phyloP scores from a whole-genome alignment of 176 grass and related monocot genomes.

The Cenchrus americanus region DNA sequence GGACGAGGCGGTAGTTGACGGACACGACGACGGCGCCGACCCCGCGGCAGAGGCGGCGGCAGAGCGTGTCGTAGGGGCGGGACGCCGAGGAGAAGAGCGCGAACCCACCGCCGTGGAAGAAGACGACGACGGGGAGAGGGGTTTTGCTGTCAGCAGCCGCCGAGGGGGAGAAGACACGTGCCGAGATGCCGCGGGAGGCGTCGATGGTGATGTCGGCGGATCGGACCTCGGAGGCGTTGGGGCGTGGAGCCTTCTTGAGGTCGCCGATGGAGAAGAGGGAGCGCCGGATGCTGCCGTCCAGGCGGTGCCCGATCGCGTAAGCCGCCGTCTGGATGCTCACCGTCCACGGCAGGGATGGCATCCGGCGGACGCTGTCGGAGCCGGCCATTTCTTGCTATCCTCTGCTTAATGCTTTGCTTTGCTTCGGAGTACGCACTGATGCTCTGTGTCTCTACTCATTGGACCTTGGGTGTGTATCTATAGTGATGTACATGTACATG shows the following conservation, averaged over 20 bases:
- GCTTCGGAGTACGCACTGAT: too few species aligned
- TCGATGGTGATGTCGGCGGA: constrained; percentile 47
- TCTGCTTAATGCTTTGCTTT: too few species aligned
- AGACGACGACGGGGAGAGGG: constrained; percentile 58
- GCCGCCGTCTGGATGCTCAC: constrained; percentile 23
- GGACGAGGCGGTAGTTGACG: constrained; percentile 69
- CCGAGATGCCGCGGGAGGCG: constrained; percentile 44
- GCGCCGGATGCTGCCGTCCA: constrained; percentile 49
- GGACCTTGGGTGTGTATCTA: too few species aligned
- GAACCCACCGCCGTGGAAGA: constrained; percentile 92
- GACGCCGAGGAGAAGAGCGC: constrained; percentile 67
- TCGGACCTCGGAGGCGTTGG: constrained; percentile 30
- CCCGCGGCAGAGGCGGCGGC: constrained; percentile 53
- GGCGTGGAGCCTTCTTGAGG: not conserved
- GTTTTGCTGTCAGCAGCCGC: not conserved
- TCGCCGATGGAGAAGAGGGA: constrained; percentile 39
- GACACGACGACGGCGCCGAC: constrained; percentile 52
- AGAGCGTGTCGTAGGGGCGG: constrained; percentile 51
- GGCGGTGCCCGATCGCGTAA: not conserved
- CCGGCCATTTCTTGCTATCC: not conserved
- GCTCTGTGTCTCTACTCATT: too few species aligned
- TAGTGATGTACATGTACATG: too few species aligned
- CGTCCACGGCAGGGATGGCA: constrained; percentile 24
- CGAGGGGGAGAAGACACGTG: constrained; percentile 58
- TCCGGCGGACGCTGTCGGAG: not conserved